phyloP scores from a whole-genome alignment of 1,139 yeast genomes.

The Wickerhamomyces sp. region DNA sequence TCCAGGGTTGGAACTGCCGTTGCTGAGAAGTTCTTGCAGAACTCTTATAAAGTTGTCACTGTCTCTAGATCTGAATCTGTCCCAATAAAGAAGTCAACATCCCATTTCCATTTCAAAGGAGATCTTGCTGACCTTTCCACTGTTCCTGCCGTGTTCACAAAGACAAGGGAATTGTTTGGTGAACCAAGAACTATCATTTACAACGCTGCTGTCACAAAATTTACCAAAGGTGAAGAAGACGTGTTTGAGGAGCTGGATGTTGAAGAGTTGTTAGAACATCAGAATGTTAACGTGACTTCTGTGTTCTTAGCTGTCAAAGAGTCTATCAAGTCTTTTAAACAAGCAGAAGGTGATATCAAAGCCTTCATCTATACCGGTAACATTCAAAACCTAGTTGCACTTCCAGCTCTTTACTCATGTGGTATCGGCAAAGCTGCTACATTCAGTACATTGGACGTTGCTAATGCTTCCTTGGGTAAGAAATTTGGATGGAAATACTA shows the following conservation, averaged over 20 bases:
- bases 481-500: constrained; percentile 2
- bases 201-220: constrained; percentile 2
- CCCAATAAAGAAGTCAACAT: not conserved
- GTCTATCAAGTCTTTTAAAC: not conserved
- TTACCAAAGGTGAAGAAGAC: not conserved
- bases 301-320: not conserved
- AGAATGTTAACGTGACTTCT: constrained; percentile 1
- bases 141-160: constrained; percentile 1
- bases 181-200: constrained; percentile 5
- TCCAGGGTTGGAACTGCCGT: constrained; percentile 1
- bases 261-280: not conserved
- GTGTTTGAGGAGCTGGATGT: not conserved
- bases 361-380: constrained; percentile 5
- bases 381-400: constrained; percentile 1
- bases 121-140: not conserved
- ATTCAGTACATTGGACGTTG: not conserved
- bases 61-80: constrained; percentile 4
- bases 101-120: constrained; percentile 2
- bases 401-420: not conserved
- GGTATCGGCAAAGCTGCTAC: constrained; percentile 5
- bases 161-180: constrained; percentile 4
- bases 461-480: not conserved
- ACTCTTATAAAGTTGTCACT: constrained; percentile 6
- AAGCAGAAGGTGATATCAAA: not conserved
- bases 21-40: constrained; percentile 1